Base-by-base conservation (phyloP, 2,329 filamentous ascomycete species). In the Chrysoporthe deuterocubensis region DNA sequence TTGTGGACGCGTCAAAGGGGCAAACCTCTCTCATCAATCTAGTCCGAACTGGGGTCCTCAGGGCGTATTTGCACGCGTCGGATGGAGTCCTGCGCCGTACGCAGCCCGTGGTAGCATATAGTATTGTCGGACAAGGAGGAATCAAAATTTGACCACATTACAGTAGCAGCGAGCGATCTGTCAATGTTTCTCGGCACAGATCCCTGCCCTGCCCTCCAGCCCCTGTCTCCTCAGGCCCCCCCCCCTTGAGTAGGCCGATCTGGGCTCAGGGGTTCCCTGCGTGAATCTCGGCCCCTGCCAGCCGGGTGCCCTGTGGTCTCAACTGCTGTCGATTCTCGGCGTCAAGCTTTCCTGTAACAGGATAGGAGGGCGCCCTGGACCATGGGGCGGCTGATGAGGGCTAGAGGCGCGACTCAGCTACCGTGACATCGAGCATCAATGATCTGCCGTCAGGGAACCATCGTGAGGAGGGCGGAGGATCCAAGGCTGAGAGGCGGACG, bases 151-250 rank as follows among this genome's bases (percentile, higher is more conserved):
- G 2, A 26, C 26, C 26, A 26, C 26, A 26, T 26, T 2, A 54
- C 32, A 50, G 46, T 7, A 34, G 50, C 16, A 14, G 21, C 11
- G 4, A 34, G 50, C 50, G 21, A 54, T 7, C 50, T 54, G 50
- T 54, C 50, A 54, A 13, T 54, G 32, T 59, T 67, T 56, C 14
- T 59, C 40, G 54, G 43, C 65, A 62, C 54, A 52, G 50, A 67
- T 67, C 66, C 56, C 52, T 65, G 66, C 66, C 56, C 52, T 65
- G 56, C 44, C 61, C 46, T 62, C 64, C 26, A 7, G 7, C 13
- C 44, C 59, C 43, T 62, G 59, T 54, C 50, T 13, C 14, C 8
- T 3, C 50, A 54, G 18, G 44, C 18, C 16, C 18, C 16, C 11
- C 11, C 48, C 21, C 26, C 26, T 2, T 2, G 2, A 26, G 50